Percentiles rank a stretch among this genome's conserved stretches.
Conservation (phyloP, 371 early-diverging fungal species). For the Saksenaea oblongispora region DNA sequence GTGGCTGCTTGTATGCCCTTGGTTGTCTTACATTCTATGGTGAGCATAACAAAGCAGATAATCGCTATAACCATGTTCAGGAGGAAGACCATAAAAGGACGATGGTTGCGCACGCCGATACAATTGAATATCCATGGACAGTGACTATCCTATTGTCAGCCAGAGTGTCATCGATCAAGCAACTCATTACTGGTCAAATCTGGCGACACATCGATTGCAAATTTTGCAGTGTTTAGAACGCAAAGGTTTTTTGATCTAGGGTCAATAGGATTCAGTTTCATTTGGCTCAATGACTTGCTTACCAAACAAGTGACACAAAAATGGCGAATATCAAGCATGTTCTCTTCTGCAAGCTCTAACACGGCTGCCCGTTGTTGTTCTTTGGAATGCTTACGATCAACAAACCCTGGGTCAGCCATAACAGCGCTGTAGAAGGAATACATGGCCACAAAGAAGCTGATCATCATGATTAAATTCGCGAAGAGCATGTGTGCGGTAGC, state of each 20-base stretch:
- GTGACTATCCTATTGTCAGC: slow-evolving; percentile 56
- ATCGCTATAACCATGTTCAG: slow-evolving; percentile 61
- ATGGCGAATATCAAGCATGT: slow-evolving; percentile 70
- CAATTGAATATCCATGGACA: slow-evolving; percentile 97
- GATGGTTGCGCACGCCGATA: slow-evolving; percentile 87
- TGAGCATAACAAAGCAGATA: slow-evolving; percentile 59
- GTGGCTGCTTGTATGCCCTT: not conserved
- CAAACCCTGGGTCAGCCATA: slow-evolving; percentile 82
- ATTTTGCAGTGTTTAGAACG: slow-evolving; percentile 98
- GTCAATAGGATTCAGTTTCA: not conserved
- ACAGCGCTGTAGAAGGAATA: slow-evolving; percentile 77
- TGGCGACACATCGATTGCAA: slow-evolving; percentile 97
- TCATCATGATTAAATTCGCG: slow-evolving; percentile 63
- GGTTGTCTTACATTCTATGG: slow-evolving; percentile 63
- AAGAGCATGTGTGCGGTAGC: slow-evolving; percentile 66
- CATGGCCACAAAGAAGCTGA: slow-evolving; percentile 56
- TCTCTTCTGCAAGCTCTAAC: slow-evolving; percentile 67
- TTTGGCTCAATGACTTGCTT: slow-evolving; percentile 1
- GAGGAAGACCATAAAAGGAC: slow-evolving; percentile 81
- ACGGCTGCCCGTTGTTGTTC: slow-evolving; percentile 56
- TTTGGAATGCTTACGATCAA: slow-evolving; percentile 49
- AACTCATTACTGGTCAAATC: slow-evolving; percentile 90
- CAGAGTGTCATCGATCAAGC: slow-evolving; percentile 8
- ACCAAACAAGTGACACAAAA: slow-evolving; percentile 84
- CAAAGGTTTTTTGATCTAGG: slow-evolving; percentile 79